Evolutionary conservation across 2,329 filamentous ascomycete species (phyloP).

Genomic region (Aureobasidium sp.): DNA sequence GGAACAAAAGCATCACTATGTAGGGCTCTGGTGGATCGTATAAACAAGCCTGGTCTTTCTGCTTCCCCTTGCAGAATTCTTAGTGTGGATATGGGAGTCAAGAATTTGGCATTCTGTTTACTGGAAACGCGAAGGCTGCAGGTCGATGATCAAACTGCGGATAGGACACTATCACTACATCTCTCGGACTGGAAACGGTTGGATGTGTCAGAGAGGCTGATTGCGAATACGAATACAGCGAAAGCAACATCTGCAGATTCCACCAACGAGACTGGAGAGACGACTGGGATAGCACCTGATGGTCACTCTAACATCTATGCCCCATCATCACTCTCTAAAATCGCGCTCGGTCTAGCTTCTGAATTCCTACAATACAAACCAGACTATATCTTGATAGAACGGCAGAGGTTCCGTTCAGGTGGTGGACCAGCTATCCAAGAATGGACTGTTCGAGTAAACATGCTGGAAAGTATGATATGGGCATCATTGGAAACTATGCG

Average conservation of each 20-base stretch:
- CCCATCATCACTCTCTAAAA: conserved; percentile 58
- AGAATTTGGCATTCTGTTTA: conserved; percentile 80
- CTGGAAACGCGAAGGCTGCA: conserved; percentile 26
- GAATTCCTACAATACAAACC: conserved; percentile 62
- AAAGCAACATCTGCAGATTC: background rate
- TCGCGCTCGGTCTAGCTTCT: conserved; percentile 61
- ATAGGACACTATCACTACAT: conserved; percentile 21
- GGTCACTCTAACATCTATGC: conserved; percentile 32
- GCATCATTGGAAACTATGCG: conserved; percentile 68
- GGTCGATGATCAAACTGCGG: background rate
- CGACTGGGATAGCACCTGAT: background rate
- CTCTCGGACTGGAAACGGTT: conserved; percentile 42
- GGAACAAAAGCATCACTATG: conserved; percentile 67
- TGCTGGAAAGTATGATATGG: conserved; percentile 85
- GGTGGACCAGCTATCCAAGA: conserved; percentile 73
- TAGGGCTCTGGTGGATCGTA: conserved; percentile 46
- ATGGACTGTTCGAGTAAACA: conserved; percentile 87
- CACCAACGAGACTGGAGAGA: background rate
- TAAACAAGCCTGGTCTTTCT: conserved; percentile 37
- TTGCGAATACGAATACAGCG: background rate
- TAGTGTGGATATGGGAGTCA: conserved; percentile 88
- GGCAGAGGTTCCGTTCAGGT: conserved; percentile 70
- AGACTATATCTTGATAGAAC: conserved; percentile 75
- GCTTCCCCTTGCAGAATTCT: conserved; percentile 55
- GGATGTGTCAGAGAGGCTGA: conserved; percentile 29